Base-by-base conservation (phyloP, 495 filamentous ascomycete genomes). In the Parathielavia appendiculata region DNA sequence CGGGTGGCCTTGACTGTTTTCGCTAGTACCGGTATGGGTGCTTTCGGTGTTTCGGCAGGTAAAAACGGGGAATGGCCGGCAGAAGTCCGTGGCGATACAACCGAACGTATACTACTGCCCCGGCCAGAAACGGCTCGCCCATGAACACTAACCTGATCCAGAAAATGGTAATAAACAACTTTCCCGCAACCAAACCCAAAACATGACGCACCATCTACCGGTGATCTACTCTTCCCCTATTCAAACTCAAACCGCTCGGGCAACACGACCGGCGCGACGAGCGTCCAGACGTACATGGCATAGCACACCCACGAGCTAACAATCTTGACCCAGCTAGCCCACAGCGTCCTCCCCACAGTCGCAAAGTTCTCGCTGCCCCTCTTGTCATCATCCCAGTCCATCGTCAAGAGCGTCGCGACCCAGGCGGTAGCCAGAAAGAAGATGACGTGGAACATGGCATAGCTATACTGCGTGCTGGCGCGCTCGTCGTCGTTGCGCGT, bases 291-390 rank as follows among this genome's bases (percentile, higher is more conserved):
- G 65, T 97, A 98, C 71, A 98, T 89, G 40, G 76, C 85, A 73
- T 98, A 97, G 74, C 95, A 97, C 47, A 93, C 86, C 93, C 93
- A 98, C 17, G 92, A 86, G 74, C 91, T 96, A 50, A 97, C 84
- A 71, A 98, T 97, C 85, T 97, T 98, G 63, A 96, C 91, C 93
- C 93, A 98, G 74, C 90, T 96, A 20, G 93, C 93, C 85, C 92
- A 95, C 76, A 97, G 93, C 19, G 92, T 97, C 49, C 93, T 78
- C 32, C 93, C 93, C 17, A 98, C 92, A 0, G 93, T 87, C 5
- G 88, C 87, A 71, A 98, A 97, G 65, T 91, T 84, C 43, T 87
- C 82, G 30, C 71, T 16, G 14, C 26, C 22, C 0, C 45, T 69
- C 26, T 73, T 75, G n/a, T 65, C 51, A 5, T 83, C 79, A 19